Conservation (phyloP, 257 asterid genomes). For the Plectranthus barbatus region DNA sequence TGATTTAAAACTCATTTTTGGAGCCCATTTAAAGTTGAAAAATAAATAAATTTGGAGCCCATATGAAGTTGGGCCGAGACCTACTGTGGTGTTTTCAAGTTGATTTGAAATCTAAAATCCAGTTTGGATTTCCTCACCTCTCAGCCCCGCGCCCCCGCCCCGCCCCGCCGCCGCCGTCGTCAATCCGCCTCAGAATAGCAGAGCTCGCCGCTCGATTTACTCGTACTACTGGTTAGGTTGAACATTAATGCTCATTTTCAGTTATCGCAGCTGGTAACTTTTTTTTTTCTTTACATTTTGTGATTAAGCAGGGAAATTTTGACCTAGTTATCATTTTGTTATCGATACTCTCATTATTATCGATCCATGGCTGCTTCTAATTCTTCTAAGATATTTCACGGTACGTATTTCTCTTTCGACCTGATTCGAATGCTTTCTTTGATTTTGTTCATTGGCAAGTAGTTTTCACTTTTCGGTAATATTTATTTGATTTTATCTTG, state of each 20-base stretch:
- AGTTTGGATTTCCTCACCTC: too few relatives aligned
- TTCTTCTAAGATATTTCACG: conserved; percentile 33
- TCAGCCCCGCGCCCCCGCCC: background rate
- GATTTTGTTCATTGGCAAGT: background rate
- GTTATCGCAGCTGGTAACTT: background rate
- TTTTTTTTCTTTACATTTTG: conserved; percentile 11
- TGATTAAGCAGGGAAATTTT: conserved; percentile 3
- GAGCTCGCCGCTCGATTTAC: background rate
- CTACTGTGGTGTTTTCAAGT: too few relatives aligned
- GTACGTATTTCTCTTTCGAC: conserved; percentile 13
- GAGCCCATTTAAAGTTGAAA: too few relatives aligned
- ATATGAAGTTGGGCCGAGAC: background rate
- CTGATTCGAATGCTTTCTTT: background rate
- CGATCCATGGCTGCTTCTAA: conserved; percentile 40
- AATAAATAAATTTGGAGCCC: background rate
- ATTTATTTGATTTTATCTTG: too few relatives aligned
- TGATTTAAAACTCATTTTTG: too few relatives aligned
- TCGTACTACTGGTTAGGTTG: background rate
- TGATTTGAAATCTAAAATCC: too few relatives aligned
- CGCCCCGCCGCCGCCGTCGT: conserved; percentile 10
- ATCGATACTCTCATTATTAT: background rate
- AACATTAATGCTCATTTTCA: background rate
- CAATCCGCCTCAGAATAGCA: background rate
- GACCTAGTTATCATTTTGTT: background rate
- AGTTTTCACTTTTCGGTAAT: background rate